These are phyloP conservation scores for Raphanus hybrid DNA, from an alignment of 441 rosid species.

Conservation along the genomic window DNA sequence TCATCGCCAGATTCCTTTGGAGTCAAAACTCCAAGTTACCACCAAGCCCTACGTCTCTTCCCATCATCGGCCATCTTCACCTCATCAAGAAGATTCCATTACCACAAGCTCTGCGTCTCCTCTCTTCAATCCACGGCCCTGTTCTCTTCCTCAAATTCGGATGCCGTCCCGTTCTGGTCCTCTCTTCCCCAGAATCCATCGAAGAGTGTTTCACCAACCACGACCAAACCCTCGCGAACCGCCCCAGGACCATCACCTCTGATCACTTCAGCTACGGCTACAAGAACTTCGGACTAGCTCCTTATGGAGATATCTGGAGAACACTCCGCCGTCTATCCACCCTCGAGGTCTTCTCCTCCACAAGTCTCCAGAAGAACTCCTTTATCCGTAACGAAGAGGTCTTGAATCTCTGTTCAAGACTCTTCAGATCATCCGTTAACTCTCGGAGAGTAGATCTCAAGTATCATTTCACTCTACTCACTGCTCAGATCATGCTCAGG, in stretches of 20 bases:
- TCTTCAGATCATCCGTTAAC: slow-evolving; percentile 28
- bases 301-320: slow-evolving; percentile 61
- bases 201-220: slow-evolving; percentile 70
- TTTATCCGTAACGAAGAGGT: slow-evolving; percentile 51
- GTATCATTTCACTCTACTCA: slow-evolving; percentile 40
- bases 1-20: slow-evolving; percentile 30
- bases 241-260: slow-evolving; percentile 51
- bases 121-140: slow-evolving; percentile 50
- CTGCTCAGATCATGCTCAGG: slow-evolving; percentile 46
- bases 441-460: slow-evolving; percentile 48
- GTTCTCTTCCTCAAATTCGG: slow-evolving; percentile 57
- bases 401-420: slow-evolving; percentile 37
- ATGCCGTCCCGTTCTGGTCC: slow-evolving; percentile 43
- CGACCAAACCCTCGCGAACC: slow-evolving; percentile 58
- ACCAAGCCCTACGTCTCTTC: slow-evolving; percentile 58
- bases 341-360: slow-evolving; percentile 51
- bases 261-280: slow-evolving; percentile 55
- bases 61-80: slow-evolving; percentile 66
- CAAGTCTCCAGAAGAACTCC: slow-evolving; percentile 47
- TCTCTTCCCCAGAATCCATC: slow-evolving; percentile 58
- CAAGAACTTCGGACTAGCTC: slow-evolving; percentile 39
- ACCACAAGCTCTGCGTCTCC: slow-evolving; percentile 44
- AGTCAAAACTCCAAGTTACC: slow-evolving; percentile 44
- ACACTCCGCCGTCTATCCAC: slow-evolving; percentile 60
- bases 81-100: slow-evolving; percentile 52